Percentiles rank a stretch among this genome's conserved stretches.
phyloP scores from a whole-genome alignment of 345 rosid genomes.

The Geranium rotundifolium region DNA sequence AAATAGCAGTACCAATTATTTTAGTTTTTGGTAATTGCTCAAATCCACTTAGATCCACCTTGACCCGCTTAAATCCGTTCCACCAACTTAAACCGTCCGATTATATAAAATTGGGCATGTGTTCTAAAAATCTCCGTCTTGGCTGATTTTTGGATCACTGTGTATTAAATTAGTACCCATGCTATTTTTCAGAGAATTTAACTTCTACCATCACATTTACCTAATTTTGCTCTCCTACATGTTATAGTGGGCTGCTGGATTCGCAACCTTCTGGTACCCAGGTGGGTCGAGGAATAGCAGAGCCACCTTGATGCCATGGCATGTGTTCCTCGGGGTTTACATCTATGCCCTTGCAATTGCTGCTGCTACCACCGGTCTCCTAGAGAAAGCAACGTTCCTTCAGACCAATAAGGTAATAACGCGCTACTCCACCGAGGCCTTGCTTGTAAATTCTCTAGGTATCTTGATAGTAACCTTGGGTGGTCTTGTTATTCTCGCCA shows the following conservation, averaged over 20 bases:
- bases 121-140: too few species aligned
- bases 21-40: too few species aligned
- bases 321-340: constrained; percentile 76
- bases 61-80: too few species aligned
- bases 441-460: constrained; percentile 72
- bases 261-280: constrained; percentile 37
- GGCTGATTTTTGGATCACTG: too few species aligned
- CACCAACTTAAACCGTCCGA: too few species aligned
- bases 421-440: constrained; percentile 61
- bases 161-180: too few species aligned
- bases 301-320: constrained; percentile 42
- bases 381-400: constrained; percentile 80
- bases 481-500: constrained; percentile 66
- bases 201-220: not conserved
- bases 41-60: too few species aligned
- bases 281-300: too few species aligned
- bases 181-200: too few species aligned
- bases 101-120: too few species aligned
- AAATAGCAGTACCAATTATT: too few species aligned
- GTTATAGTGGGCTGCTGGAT: constrained; percentile 74
- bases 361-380: constrained; percentile 60
- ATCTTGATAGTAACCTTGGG: constrained; percentile 58
- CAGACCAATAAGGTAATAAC: constrained; percentile 57
- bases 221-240: not conserved
- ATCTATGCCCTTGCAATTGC: constrained; percentile 64